phyloP scores from a whole-genome alignment of 2,329 filamentous ascomycete species.

The Thelonectria blattea region DNA sequence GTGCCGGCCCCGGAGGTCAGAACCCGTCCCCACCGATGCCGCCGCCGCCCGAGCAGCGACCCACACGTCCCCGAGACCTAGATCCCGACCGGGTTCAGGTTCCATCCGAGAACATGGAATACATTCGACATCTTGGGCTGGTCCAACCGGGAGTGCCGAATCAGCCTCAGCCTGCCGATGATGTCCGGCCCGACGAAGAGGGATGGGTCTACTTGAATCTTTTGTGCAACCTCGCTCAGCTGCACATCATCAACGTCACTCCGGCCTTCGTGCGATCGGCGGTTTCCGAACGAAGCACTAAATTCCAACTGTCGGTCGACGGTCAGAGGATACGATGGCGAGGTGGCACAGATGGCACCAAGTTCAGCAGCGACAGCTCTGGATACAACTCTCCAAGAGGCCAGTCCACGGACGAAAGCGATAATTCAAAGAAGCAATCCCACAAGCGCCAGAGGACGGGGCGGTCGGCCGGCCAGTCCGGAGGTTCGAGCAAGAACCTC shows the following conservation, averaged over 20 bases:
- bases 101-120: slow-evolving; percentile 78
- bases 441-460: slow-evolving; percentile 55
- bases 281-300: slow-evolving; percentile 71
- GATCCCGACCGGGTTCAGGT: slow-evolving; percentile 80
- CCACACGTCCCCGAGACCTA: slow-evolving; percentile 76
- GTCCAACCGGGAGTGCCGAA: slow-evolving; percentile 62
- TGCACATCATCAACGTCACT: slow-evolving; percentile 85
- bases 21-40: slow-evolving; percentile 49
- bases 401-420: slow-evolving; percentile 57
- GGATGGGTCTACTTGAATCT: slow-evolving; percentile 87
- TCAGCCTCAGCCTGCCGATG: slow-evolving; percentile 44
- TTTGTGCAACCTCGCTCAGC: slow-evolving; percentile 79
- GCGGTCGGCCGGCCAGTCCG: slow-evolving; percentile 43
- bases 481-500: slow-evolving; percentile 45
- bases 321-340: slow-evolving; percentile 82
- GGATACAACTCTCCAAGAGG: slow-evolving; percentile 55
- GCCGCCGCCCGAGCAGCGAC: slow-evolving; percentile 70
- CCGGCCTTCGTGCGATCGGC: slow-evolving; percentile 77
- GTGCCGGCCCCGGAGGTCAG: slow-evolving; percentile 34
- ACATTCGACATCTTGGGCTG: slow-evolving; percentile 76
- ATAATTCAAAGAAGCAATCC: slow-evolving; percentile 50
- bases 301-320: slow-evolving; percentile 78
- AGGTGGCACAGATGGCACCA: slow-evolving; percentile 70
- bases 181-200: slow-evolving; percentile 67
- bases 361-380: slow-evolving; percentile 68